phyloP scores from a whole-genome alignment of 2,329 filamentous ascomycete genomes.

The Chaetothyriales sp. region DNA sequence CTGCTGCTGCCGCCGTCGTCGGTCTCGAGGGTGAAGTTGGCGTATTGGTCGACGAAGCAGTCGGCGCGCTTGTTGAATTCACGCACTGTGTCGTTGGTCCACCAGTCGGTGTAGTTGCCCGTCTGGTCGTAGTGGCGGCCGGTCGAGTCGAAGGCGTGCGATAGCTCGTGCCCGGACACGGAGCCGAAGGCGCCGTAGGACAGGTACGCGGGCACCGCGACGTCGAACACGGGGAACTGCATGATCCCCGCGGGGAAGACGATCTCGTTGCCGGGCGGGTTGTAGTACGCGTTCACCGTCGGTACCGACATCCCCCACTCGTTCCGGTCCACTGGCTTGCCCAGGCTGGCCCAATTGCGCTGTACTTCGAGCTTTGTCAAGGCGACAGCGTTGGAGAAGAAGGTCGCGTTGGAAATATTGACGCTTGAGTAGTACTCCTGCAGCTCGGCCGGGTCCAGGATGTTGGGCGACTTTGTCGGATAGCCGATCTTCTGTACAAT shows the following conservation, averaged over 20 bases:
- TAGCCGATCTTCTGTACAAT: slow-evolving; percentile 56
- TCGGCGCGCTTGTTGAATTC: slow-evolving; percentile 44
- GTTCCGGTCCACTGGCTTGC: slow-evolving; percentile 44
- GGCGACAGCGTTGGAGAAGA: slow-evolving; percentile 44
- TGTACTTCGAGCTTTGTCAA: slow-evolving; percentile 35
- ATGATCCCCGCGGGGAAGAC: slow-evolving; percentile 55
- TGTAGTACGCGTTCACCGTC: slow-evolving; percentile 51
- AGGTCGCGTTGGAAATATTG: slow-evolving; percentile 35
- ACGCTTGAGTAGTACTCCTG: slow-evolving; percentile 42
- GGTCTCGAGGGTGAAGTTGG: slow-evolving; percentile 42
- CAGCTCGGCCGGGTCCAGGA: slow-evolving; percentile 42
- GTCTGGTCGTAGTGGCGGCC: slow-evolving; percentile 50
- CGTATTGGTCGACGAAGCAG: slow-evolving; percentile 56
- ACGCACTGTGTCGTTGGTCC: slow-evolving; percentile 44
- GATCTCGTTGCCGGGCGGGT: slow-evolving; percentile 50
- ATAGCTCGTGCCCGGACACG: slow-evolving; percentile 53
- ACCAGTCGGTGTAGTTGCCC: slow-evolving; percentile 53
- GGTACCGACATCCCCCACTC: slow-evolving; percentile 47
- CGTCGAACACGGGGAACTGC: slow-evolving; percentile 52
- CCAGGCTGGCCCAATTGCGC: slow-evolving; percentile 42
- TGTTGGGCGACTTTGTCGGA: slow-evolving; percentile 42
- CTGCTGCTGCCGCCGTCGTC: slow-evolving; percentile 24
- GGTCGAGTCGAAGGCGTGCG: slow-evolving; percentile 51
- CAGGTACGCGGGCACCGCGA: slow-evolving; percentile 47
- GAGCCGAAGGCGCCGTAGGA: slow-evolving; percentile 55